Evolutionary conservation across 805 yeast genomes (phyloP), one percentile per base, ranked within the genome.

Genomic region (Candida jianshihensis): DNA sequence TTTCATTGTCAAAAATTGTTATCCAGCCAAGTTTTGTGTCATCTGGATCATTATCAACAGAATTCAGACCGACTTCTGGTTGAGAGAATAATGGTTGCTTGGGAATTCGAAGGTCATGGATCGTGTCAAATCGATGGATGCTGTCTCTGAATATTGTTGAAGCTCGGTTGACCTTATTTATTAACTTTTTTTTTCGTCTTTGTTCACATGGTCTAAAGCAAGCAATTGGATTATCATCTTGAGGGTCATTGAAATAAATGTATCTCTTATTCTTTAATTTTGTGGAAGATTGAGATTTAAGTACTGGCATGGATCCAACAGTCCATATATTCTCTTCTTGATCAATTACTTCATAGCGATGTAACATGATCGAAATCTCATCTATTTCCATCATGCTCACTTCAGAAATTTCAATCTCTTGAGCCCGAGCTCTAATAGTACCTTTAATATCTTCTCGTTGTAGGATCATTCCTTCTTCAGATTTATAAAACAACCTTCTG

Each of bases 1-100:
- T 40, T 0, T 6, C 17, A 30, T 72, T 72, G 18, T 78, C 81
- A 45, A 70, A 76, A 2, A 78, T 59, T 0, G 84, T 77, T 3
- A 78, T 54, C 85, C 85, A 79, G 0, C 85, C 85, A 24, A 77
- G 44, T 47, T 76, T 78, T 37, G 61, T 66, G 33, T 72, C 75
- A 50, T 71, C 74, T 1, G 84, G 83, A 4, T 71, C 61, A 52
- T 78, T 85, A 52, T 78, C 85, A 12, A 60, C 60, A 0, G 82
- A 78, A 36, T 64, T 63, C 41, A 37, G 39, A 34, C 57, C 61
- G 24, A 61, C 56, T 5, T 14, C 27, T 25, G 27, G 27, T 6
- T 7, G 6, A 25, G 10, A 25, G n/a, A 25, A n/a, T n/a, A n/a
- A n/a, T n/a, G n/a, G n/a, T n/a, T n/a, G n/a, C n/a, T n/a, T n/a